Conservation (phyloP, 2,329 filamentous ascomycete genomes). For the Sporothrix variecibatus region DNA sequence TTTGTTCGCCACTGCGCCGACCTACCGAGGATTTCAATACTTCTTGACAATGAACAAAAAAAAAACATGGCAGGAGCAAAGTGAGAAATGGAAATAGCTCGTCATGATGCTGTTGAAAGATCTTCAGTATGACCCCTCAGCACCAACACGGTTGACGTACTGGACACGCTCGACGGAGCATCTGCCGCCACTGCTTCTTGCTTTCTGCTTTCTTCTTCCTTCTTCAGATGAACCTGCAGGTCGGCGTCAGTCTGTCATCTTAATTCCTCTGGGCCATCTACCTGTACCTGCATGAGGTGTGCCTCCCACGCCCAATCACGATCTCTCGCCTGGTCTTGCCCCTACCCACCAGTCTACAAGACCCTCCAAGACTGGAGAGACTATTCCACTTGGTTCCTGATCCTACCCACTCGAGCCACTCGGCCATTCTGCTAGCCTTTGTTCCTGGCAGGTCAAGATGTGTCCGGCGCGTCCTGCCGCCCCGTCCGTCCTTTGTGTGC, state of each 20-base stretch:
- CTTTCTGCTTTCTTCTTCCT: background rate
- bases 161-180: background rate
- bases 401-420: constrained; percentile 13
- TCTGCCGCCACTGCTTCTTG: background rate
- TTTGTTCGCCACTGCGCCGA: constrained; percentile 10
- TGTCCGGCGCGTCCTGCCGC: no score
- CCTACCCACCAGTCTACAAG: background rate
- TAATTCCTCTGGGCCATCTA: background rate
- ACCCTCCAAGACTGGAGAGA: background rate
- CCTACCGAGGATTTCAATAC: constrained; percentile 1
- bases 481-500: background rate
- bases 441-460: constrained; percentile 21
- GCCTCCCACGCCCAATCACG: background rate
- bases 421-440: constrained; percentile 11
- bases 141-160: background rate
- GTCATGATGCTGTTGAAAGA: background rate
- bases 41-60: background rate
- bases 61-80: background rate
- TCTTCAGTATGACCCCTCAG: background rate
- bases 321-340: background rate
- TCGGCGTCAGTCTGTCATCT: background rate
- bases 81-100: background rate
- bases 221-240: constrained; percentile 7
- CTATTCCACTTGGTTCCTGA: constrained; percentile 21
- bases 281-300: constrained; percentile 13